Conservation (phyloP, 768 basidiomycete species). For the Xerocomus spinulosus region DNA sequence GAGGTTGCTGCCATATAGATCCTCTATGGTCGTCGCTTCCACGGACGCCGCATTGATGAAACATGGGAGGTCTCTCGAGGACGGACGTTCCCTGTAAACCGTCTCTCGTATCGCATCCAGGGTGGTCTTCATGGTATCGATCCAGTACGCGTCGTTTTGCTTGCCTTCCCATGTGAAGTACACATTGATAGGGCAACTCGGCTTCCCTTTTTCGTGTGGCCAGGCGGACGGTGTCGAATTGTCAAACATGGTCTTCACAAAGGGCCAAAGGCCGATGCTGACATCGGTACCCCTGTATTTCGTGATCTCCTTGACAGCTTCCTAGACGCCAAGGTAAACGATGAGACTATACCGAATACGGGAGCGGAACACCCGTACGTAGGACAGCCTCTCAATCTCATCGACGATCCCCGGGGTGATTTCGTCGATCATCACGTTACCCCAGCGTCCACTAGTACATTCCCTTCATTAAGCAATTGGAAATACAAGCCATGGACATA, state of each 20-base stretch:
- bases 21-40: neutral
- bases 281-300: slow-evolving; percentile 1
- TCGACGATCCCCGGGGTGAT: slow-evolving; percentile 5
- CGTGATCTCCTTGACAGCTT: neutral
- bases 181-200: slow-evolving; percentile 12
- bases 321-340: no score
- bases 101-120: neutral
- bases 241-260: slow-evolving; percentile 12
- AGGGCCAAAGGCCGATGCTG: slow-evolving; percentile 12
- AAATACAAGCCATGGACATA: neutral
- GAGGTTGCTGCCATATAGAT: slow-evolving; percentile 8
- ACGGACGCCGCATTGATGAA: slow-evolving; percentile 10
- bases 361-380: neutral
- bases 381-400: neutral
- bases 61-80: slow-evolving; percentile 3
- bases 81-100: neutral
- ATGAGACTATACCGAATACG: neutral
- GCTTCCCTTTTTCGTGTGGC: slow-evolving; percentile 11
- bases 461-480: neutral
- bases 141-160: slow-evolving; percentile 9
- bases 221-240: slow-evolving; percentile 8
- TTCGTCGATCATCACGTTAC: slow-evolving; percentile 7
- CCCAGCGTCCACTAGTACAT: slow-evolving; percentile 6
- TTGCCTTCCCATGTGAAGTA: slow-evolving; percentile 14
- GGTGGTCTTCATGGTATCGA: slow-evolving; percentile 4